These are phyloP conservation scores for Mycena alexandri DNA, from an alignment of 768 basidiomycete genomes.

Conservation along the genomic window DNA sequence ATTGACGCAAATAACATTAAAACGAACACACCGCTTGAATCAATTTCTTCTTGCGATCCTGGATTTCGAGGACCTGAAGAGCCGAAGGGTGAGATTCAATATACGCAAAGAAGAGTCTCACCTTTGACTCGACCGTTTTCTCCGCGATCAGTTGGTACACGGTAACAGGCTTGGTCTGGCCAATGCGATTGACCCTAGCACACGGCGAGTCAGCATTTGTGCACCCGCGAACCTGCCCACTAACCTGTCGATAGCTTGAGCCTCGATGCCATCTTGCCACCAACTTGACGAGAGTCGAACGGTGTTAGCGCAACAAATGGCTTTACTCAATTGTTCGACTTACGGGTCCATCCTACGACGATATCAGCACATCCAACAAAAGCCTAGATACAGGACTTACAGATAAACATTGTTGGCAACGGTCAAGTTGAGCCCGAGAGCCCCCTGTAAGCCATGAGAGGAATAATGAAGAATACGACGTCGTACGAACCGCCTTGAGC, in stretches of 20 bases:
- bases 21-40: slow-evolving; percentile 71
- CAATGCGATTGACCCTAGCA: slow-evolving; percentile 79
- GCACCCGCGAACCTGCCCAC: not conserved
- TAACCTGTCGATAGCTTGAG: slow-evolving; percentile 73
- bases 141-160: slow-evolving; percentile 94
- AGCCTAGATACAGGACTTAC: slow-evolving; percentile 57
- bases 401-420: slow-evolving; percentile 90
- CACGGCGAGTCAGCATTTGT: slow-evolving; percentile 43
- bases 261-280: slow-evolving; percentile 92
- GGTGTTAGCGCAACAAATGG: not conserved
- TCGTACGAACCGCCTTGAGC: slow-evolving; percentile 70
- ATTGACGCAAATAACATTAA: not conserved
- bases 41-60: slow-evolving; percentile 84
- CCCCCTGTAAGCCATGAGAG: slow-evolving; percentile 60
- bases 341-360: slow-evolving; percentile 83
- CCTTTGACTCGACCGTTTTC: slow-evolving; percentile 89
- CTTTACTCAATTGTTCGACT: slow-evolving; percentile 46
- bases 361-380: not conserved
- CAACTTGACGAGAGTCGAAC: slow-evolving; percentile 59
- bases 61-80: slow-evolving; percentile 79
- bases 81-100: not conserved
- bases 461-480: not conserved
- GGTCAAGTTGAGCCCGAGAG: slow-evolving; percentile 88
- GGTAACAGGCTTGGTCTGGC: slow-evolving; percentile 85
- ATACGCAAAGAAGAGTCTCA: slow-evolving; percentile 38